Percentiles rank a stretch among this genome's conserved stretches.
Conservation (phyloP, 2,329 filamentous ascomycete species). For the Beauveria medogensis region DNA sequence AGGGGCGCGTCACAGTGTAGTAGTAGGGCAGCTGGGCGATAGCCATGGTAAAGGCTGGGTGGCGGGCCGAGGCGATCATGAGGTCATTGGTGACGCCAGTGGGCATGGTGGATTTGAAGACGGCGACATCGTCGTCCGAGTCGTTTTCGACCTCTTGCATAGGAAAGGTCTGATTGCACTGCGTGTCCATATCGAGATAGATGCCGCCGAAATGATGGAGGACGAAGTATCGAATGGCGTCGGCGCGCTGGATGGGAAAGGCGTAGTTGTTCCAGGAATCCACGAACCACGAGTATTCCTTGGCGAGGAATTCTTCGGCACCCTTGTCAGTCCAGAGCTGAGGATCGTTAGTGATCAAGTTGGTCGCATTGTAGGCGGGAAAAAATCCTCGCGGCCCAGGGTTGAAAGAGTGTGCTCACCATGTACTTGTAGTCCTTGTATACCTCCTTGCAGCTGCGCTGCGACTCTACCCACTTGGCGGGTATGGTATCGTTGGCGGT, state of each 20-base stretch:
- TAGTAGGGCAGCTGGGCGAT: constrained; percentile 55
- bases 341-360: background rate
- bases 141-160: constrained; percentile 21
- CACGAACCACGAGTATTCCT: constrained; percentile 64
- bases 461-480: constrained; percentile 54
- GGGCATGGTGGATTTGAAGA: constrained; percentile 48
- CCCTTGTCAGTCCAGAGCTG: constrained; percentile 66
- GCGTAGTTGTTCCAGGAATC: constrained; percentile 61
- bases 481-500: constrained; percentile 64
- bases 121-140: constrained; percentile 16
- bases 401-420: constrained; percentile 31
- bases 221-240: constrained; percentile 67
- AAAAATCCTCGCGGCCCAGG: background rate
- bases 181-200: constrained; percentile 52
- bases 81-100: constrained; percentile 77
- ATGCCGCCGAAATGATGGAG: constrained; percentile 64
- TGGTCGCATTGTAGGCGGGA: background rate
- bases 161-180: constrained; percentile 22
- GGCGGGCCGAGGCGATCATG: constrained; percentile 64
- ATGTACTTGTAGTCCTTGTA: constrained; percentile 69
- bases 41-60: constrained; percentile 65
- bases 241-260: constrained; percentile 64
- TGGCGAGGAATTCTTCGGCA: constrained; percentile 57
- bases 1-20: constrained; percentile 53
- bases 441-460: constrained; percentile 57